Evolutionary conservation across 805 yeast genomes (phyloP), one percentile per base, ranked within the genome.

Genomic region (Danielia oregonensis): DNA sequence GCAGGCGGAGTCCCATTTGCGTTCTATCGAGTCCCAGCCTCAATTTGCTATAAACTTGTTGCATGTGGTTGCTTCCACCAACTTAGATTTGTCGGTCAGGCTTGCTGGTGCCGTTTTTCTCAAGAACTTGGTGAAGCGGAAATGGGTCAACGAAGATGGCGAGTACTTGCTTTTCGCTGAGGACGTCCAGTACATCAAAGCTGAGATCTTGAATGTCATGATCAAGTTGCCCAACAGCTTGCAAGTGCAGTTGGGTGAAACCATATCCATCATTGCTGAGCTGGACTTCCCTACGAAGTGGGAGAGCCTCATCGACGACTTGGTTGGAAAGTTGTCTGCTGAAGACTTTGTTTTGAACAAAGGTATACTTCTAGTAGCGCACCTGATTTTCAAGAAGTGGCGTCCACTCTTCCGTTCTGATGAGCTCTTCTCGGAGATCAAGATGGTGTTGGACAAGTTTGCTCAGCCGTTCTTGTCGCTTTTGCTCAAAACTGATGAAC

Each of bases 311-410:
- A 66, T 87, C 22, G 86, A 83, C 47, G 83, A 82, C 36, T 69
- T 93, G 41, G 86, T 88, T 0, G 51, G 68, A 1, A 80, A 79
- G 52, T 67, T 93, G 30, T 74, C 82, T 2, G 56, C 64, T 3
- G 72, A 71, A n/a, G 87, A 86, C 52, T 76, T 84, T 71, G 68
- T 71, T 10, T 73, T 78, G 33, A 87, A 88, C 57, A 84, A 81
- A 48, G 95, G 96, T 35, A 89, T 94, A 4, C 65, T 94, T 37
- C 74, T 79, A 7, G 97, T 94, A 14, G 94, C 97, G 4, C 98
- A 93, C 58, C 86, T 96, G 1, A 91, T 93, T 41, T 94, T 91
- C 66, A 87, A 84, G 58, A 79, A 95, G 62, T 93, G 99, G 99
- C 76, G 98, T 53, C 96, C 97, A 1, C 68, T 91, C 36, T 87